Conservation (phyloP, 192 early-diverging fungal species). For the Coemansia javaensis region DNA sequence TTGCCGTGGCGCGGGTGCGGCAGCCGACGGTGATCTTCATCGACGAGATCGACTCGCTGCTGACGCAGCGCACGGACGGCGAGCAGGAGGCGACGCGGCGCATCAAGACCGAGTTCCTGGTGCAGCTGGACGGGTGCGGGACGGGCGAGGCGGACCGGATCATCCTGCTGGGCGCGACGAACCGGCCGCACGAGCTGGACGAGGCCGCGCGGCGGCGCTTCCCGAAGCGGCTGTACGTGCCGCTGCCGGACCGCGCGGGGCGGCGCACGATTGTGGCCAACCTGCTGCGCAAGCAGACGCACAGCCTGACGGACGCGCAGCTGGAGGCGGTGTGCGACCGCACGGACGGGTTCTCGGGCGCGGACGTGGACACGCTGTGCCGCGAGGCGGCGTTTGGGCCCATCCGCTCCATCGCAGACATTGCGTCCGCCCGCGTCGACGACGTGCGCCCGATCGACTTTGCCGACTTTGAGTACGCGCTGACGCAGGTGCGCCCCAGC, state of each 20-base stretch:
- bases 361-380: conserved; percentile 84
- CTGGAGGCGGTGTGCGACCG: conserved; percentile 56
- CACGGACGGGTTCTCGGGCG: conserved; percentile 80
- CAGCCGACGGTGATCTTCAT: conserved; percentile 91
- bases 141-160: conserved; percentile 74
- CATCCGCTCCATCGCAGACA: conserved; percentile 62
- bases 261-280: conserved; percentile 61
- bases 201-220: conserved; percentile 82
- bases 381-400: conserved; percentile 71
- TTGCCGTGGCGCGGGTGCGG: conserved; percentile 81
- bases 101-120: conserved; percentile 93
- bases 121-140: conserved; percentile 73
- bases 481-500: conserved; percentile 79
- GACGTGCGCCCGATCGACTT: conserved; percentile 72
- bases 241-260: conserved; percentile 72
- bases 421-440: conserved; percentile 49
- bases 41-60: conserved; percentile 90
- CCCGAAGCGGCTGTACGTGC: conserved; percentile 73
- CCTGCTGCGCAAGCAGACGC: conserved; percentile 55
- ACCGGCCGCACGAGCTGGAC: conserved; percentile 85
- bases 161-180: conserved; percentile 70
- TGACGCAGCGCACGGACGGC: conserved; percentile 84
- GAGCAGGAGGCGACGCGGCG: conserved; percentile 82
- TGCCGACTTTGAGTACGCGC: conserved; percentile 72
- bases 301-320: conserved; percentile 57